Base-by-base conservation (phyloP, 1,139 yeast species). In the Magnusiomyces ingens region DNA sequence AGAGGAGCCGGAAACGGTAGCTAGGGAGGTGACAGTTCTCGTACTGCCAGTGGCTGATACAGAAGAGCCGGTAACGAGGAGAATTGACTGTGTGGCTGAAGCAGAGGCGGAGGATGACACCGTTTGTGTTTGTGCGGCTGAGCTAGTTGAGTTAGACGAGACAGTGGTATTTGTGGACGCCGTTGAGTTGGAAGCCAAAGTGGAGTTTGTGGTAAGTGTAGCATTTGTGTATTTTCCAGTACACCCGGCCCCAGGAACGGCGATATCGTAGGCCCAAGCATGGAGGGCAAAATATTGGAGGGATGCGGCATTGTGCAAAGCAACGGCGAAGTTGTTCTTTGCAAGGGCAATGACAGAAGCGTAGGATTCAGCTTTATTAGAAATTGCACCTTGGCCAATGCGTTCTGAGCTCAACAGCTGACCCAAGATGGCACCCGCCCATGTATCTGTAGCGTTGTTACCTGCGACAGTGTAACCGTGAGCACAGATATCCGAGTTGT, bases 321-420 rank as follows among this genome's bases (percentile, higher is more conserved):
- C 69, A 41, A 50, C 62, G 11, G 65, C 56, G 1, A 65, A 47
- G 51, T 66, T 62, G 26, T 57, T 55, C 45, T 60, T 58, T 8
- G 68, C 67, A n/a, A 53, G 45, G 3, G 67, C 66, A 21, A 68
- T 55, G 53, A 63, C 59, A 13, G 60, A 68, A 2, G 58, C 59
- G 50, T 65, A 64, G 10, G 57, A 55, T 48, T 66, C 69, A 48
- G 64, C 67, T 48, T 57, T 63, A 47, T 67, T 66, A 36, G 60
- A 67, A 13, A 64, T 56, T 4, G 53, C 52, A 4, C 56, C 61
- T 46, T 62, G 60, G 11, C 66, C 67, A 36, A 63, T 29, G 11
- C 50, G 44, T 35, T 57, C 59, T 17, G 66, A 62, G 57, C 69
- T 71, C 66, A 68, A 68, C 35, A 66, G 42, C 52, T 69, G 59